Evolutionary conservation across 2,329 filamentous ascomycete species (phyloP), one percentile per base, ranked within the genome.

Genomic region (Cladophialophora carrionii): DNA sequence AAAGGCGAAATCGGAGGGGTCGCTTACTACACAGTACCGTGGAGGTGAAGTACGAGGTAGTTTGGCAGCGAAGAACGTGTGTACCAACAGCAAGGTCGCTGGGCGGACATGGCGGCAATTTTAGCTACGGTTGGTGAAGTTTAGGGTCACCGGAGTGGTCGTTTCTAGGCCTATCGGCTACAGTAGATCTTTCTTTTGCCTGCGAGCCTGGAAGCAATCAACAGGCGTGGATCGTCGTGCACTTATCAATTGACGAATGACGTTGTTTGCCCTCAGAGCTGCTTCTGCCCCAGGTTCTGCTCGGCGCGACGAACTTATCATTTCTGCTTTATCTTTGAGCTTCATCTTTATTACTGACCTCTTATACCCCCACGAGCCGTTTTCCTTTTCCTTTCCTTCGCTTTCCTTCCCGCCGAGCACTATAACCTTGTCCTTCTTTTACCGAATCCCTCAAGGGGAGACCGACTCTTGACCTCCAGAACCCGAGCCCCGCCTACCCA

Each of bases 161-260:
- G n/a, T 3, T 2, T 54, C 52, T 29, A n/a, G 14, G n/a, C 52
- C 52, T 54, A 54, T 54, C 52, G 52, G 14, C 9, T 54, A 54
- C 48, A 34, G 52, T 34, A 26, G 29, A 54, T 34, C 52, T 54
- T 54, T 54, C 52, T 54, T 54, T 54, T 54, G 52, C 26, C 57
- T 8, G 12, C 26, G 26, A 29, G 26, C 6, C 48, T 37, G 26
- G 37, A 37, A 52, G 41, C 61, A 57, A 37, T 49, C 31, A 55
- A n/a, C 8, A 10, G 34, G 48, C 32, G 22, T 22, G 49, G 29
- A 24, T n/a, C 49, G 20, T 41, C 22, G n/a, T 32, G 14, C 31
- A 53, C n/a, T 51, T 52, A 26, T 60, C 46, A 4, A 58, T 49
- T 12, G 46, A 48, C 61, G 54, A 63, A 63, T 63, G 61, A 63